phyloP scores from a whole-genome alignment of 2,329 filamentous ascomycete species.

The Curvularia sp. region DNA sequence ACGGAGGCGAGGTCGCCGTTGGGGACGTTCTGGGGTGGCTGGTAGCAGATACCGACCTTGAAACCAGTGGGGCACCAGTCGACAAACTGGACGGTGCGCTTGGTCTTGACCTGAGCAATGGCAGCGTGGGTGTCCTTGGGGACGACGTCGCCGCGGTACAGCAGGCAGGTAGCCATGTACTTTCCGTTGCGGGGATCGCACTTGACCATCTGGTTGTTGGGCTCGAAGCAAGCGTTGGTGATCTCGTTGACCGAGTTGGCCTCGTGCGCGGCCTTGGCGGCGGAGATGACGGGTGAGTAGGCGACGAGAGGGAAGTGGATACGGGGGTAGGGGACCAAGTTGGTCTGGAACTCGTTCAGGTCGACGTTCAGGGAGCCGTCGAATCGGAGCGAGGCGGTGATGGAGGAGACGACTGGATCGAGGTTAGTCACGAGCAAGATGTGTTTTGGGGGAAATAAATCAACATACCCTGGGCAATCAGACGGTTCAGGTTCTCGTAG shows the following conservation, averaged over 20 bases:
- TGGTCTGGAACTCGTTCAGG: constrained; percentile 99
- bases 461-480: constrained; percentile 87
- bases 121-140: constrained; percentile 93
- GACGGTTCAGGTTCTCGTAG: constrained; percentile 98
- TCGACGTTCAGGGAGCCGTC: constrained; percentile 99
- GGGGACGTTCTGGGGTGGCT: constrained; percentile 92
- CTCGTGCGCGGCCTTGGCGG: constrained; percentile 95
- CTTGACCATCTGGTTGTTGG: constrained; percentile 99
- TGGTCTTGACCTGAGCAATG: constrained; percentile 97
- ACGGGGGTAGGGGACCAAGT: constrained; percentile 97
- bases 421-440: constrained; percentile 9
- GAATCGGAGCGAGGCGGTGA: constrained; percentile 97
- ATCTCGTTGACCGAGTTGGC: constrained; percentile 98
- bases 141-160: constrained; percentile 98
- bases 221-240: constrained; percentile 99
- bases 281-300: constrained; percentile 92
- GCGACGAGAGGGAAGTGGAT: constrained; percentile 99
- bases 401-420: constrained; percentile 86
- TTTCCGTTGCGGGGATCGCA: constrained; percentile 98
- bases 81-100: constrained; percentile 98
- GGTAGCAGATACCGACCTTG: constrained; percentile 99
- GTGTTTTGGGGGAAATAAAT: background rate
- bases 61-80: constrained; percentile 99
- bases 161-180: constrained; percentile 98
- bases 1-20: constrained; percentile 98